Base-by-base conservation (phyloP, 2,329 filamentous ascomycete species). In the Fusarium guadeloupense region DNA sequence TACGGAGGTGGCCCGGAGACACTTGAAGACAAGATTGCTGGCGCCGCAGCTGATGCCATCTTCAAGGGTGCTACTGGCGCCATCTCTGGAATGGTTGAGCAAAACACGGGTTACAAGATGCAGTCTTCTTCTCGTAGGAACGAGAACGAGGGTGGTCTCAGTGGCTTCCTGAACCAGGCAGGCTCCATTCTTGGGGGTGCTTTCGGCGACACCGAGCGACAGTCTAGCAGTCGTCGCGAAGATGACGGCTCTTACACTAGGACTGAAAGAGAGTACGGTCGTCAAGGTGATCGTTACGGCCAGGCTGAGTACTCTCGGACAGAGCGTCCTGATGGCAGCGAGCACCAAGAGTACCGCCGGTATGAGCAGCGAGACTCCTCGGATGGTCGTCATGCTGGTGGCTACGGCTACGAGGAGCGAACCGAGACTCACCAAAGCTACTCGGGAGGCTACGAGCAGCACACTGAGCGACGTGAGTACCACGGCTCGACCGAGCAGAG, bases 131-230 rank as follows among this genome's bases (percentile, higher is more conserved):
- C 69, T 23, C 67, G 61, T 10, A 59, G 74, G 34, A 64, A 69
- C 80, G 83, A 67, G 8, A 81, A 83, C 65, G 87, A 87, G 41
- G 86, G 88, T 43, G 85, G 85, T 10, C 73, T 92, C 2, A 89
- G 90, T 25, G 88, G 89, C 20, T 77, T 96, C 37, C 80, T 96
- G 12, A 89, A 88, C 49, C 86, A 88, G 28, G 89, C 90, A 25
- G 83, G 84, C 30, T 86, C 85, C 33, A 77, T 93, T 14, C 82
- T 96, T 9, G 85, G 87, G 10, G 83, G 83, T 12, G 83, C 82
- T 13, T 84, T 89, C 46, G 79, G 81, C 44, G 78, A 80, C 39
- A 85, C 81, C 52, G 80, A 86, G 68, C 79, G 76, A 41, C 83
- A 82, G 63, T 78, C 80, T 48, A 80, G 80, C 63, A 77, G 83